Evolutionary conservation across 257 asterid genomes (phyloP), one percentile per base, ranked within the genome.

Genomic region (Nicotiana otophora): DNA sequence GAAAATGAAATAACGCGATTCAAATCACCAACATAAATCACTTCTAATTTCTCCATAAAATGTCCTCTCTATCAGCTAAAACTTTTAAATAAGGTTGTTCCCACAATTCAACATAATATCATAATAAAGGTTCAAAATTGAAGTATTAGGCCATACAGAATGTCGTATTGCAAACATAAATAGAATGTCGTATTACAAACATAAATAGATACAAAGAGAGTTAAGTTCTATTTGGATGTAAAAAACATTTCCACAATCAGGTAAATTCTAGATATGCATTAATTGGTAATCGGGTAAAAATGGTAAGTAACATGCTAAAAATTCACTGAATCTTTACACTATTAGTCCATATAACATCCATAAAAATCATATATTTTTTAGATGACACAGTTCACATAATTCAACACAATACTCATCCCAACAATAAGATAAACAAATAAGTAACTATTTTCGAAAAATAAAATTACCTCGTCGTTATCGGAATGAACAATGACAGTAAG

Each of bases 401-500:
- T 69, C 31, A 65, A 16, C 60, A 30, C 17, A 28, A 82, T 39
- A 64, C 3, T 54, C 65, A n/a, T 54, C 15, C 30, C 19, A 51
- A 12, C 34, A 19, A 5, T 65, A 7, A 77, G 33, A 33, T 33
- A 23, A 64, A 7, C 15, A 26, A 31, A 26, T 4, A 58, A 58
- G 10, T 19, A 58, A 58, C 4, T 58, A n/a, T 19, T 58, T 16
- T 57, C 16, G 17, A 17, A 31, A 53, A 62, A 10, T 1, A 31
- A 55, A 20, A 30, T 66, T 51, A 95, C 99, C 98, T 92, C 94
- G 33, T 94, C 94, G 28, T 88, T 86, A 10, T 82, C 91, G 1
- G 98, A 89, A 28, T 89, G 89, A 66, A 95, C 93, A 69, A 90
- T 81, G 72, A 95, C 46, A 48, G 75, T 87, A 66, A 95, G 85